Evolutionary conservation across 768 basidiomycete genomes (phyloP), one percentile per base, ranked within the genome.

Genomic region (Mycena filopes): DNA sequence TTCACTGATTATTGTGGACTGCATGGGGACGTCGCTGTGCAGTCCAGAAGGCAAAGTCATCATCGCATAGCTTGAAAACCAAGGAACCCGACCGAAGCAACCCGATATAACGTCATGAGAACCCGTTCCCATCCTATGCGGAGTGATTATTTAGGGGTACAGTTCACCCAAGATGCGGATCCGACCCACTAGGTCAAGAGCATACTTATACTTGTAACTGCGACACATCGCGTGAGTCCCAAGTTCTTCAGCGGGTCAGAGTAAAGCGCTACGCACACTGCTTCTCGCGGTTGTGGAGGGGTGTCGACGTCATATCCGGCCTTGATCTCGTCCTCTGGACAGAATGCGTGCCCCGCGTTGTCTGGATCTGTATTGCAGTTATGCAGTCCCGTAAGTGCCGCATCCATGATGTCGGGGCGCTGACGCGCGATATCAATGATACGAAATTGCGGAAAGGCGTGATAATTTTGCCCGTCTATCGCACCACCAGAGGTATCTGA

Each of bases 301-400:
- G 40, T 53, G 36, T 53, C 51, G 25, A 42, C 26, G 20, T 54
- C 41, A 7, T 54, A 54, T 12, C 28, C 15, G 11, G 25, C 38
- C 53, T 42, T 54, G 53, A 41, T 54, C 28, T 54, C 26, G 36
- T 38, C 36, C 33, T 53, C 51, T 23, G 18, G 18, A 36, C 23
- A 53, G 18, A 53, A 33, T 16, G 51, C 51, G 38, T 40, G 36
- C 36, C 5, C 36, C 3, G 51, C 4, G 51, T 53, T 53, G 51
- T 53, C 40, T 53, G 51, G 51, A 40, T 41, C 53, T 23, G 53
- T 16, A 54, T 54, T 42, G 53, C 53, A 54, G 41, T 54, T 42
- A 9, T 54, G 53, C 25, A 54, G 40, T 54, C 40, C 28, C 18
- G 53, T 41, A 26, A 54, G 40, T 7, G 16, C 53, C 7, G 40